Conservation (phyloP, 495 filamentous ascomycete species). For the Aspergillus olivimuriae region DNA sequence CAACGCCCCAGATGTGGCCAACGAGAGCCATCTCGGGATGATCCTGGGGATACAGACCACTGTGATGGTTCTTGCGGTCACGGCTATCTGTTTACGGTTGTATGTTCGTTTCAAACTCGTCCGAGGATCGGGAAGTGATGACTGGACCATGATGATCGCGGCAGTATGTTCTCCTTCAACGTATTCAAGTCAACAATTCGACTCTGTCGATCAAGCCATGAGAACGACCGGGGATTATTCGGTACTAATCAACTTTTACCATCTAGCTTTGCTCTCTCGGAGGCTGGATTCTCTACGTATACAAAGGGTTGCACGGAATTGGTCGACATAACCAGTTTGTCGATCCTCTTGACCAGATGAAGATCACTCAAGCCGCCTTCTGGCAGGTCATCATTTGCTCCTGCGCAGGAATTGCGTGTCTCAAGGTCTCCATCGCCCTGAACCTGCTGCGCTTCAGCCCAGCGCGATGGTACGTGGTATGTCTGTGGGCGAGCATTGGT, state of each 20-base stretch:
- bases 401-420: neutral
- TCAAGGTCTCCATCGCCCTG: constrained; percentile 2
- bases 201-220: no score
- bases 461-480: neutral
- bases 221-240: no score
- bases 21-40: neutral
- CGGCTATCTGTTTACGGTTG: neutral
- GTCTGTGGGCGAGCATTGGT: constrained; percentile 3
- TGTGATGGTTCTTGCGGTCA: neutral
- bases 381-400: constrained; percentile 4
- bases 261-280: constrained; percentile 2
- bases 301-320: constrained; percentile 3
- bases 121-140: neutral
- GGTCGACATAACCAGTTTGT: neutral
- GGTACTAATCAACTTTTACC: neutral
- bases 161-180: neutral
- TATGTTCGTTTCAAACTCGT: constrained; percentile 1
- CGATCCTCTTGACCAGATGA: neutral
- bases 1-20: neutral
- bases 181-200: no score
- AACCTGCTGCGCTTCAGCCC: constrained; percentile 1
- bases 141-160: constrained; percentile 2
- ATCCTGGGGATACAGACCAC: neutral
- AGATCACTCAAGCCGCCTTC: constrained; percentile 1
- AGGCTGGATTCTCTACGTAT: constrained; percentile 2